Base-by-base conservation (phyloP, 2,329 filamentous ascomycete species). In the Paracamarosporium sp. region DNA sequence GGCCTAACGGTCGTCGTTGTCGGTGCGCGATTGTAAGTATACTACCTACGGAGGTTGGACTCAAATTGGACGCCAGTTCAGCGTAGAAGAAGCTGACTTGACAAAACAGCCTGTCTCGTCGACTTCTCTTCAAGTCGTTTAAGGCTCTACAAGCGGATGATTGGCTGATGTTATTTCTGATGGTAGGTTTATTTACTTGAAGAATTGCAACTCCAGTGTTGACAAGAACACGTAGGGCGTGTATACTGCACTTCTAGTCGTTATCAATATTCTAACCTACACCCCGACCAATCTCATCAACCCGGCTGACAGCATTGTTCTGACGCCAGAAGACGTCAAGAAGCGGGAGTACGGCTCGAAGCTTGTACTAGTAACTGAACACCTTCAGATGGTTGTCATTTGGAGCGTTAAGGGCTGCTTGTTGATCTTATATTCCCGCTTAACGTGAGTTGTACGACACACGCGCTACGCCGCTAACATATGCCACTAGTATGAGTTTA, bases 351-450 rank as follows among this genome's bases (percentile, higher is more conserved):
- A 76, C 41, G 82, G 82, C 15, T 83, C 80, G 62, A 83, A 83
- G 60, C 78, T 83, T 70, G 80, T 82, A 0, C 73, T 85, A 45
- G 79, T 80, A 0, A 77, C 81, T 11, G 82, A 85, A 57, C 76
- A 83, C 47, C 80, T 79, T 47, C 81, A 81, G 60, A 71, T 82
- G 40, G 73, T 79, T 1, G 78, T 77, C 3, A 74, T 80, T 2
- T 85, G 82, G 81, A 67, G 73, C 22, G 72, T 81, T 62, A 85
- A 84, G 59, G 70, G 76, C 25, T 83, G 81, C 66, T 78, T 84
- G 72, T 66, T 83, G 64, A 71, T 81, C 25, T 79, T 84, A 4
- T 84, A 85, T 65, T 68, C 72, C 30, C 78, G 80, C 50, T 24
- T 62, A 36, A 57, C 61, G 64, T 69, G 4, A 57, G 73, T 31